phyloP scores from a whole-genome alignment of 2,329 filamentous ascomycete genomes.

The Penicillium brasilianum region DNA sequence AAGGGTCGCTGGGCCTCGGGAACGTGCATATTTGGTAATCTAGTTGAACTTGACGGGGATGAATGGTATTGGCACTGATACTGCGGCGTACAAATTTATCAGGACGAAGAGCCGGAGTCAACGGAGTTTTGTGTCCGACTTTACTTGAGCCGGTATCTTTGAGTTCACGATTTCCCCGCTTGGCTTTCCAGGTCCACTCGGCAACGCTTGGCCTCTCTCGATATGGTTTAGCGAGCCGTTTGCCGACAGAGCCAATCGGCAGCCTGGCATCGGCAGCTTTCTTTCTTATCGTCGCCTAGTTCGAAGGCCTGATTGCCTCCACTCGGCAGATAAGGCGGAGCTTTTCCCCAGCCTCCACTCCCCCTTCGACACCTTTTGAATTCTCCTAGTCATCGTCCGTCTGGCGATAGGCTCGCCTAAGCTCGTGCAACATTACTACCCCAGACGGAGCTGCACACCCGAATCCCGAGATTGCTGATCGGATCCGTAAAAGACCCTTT shows the following conservation, averaged over 20 bases:
- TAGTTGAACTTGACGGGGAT: not conserved
- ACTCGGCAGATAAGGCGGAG: constrained; percentile 20
- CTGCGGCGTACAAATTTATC: not conserved
- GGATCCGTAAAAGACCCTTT: constrained; percentile 3
- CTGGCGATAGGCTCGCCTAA: constrained; percentile 3
- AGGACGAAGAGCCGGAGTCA: not conserved
- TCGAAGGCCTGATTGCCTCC: constrained; percentile 1
- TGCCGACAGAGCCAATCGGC: constrained; percentile 35
- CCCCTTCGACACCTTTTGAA: constrained; percentile 8
- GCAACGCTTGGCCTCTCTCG: constrained; percentile 12
- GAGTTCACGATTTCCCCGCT: not conserved
- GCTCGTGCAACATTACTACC: constrained; percentile 8
- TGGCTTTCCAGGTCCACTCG: constrained; percentile 4
- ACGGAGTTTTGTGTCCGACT: not conserved
- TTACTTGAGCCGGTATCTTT: not conserved
- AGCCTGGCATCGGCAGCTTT: constrained; percentile 17
- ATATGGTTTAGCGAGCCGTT: constrained; percentile 18
- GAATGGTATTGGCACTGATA: not conserved
- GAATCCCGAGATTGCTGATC: not conserved
- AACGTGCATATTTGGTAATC: constrained; percentile 27
- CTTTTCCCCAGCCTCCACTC: constrained; percentile 20
- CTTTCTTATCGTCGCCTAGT: constrained; percentile 1
- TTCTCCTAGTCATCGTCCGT: not conserved
- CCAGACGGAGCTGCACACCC: constrained; percentile 6
- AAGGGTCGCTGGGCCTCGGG: constrained; percentile 31